Evolutionary conservation across 1,284 basidiomycete genomes (phyloP).

Genomic region (Sporisorium iseilematis-ciliati): DNA sequence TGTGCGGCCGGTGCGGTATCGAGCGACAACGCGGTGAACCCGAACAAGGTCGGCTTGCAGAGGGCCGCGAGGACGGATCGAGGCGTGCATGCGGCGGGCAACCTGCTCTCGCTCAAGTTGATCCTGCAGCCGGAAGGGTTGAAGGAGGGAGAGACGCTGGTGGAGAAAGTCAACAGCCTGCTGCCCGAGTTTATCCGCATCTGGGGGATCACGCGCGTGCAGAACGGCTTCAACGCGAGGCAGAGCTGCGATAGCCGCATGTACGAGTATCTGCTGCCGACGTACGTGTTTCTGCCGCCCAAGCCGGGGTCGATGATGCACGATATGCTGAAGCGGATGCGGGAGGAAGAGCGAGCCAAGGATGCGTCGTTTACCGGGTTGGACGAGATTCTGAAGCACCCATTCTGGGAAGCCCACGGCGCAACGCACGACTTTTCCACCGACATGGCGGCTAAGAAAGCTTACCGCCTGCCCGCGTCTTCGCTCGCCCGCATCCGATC

Average conservation of each 20-base stretch:
- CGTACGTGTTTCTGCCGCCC: constrained; percentile 92
- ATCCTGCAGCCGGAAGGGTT: constrained; percentile 71
- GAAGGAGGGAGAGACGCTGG: constrained; percentile 71
- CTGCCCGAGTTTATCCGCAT: constrained; percentile 91
- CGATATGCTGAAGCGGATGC: constrained; percentile 55
- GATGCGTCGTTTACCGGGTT: constrained; percentile 15
- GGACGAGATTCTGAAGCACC: constrained; percentile 54
- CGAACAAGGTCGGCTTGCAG: constrained; percentile 86
- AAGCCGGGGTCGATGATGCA: constrained; percentile 75
- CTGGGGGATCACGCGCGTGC: constrained; percentile 88
- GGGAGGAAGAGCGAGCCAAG: constrained; percentile 19
- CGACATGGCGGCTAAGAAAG: constrained; percentile 62
- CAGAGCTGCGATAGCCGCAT: constrained; percentile 82
- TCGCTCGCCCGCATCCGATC: constrained; percentile 53
- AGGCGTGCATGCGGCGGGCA: constrained; percentile 96
- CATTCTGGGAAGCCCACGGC: constrained; percentile 64
- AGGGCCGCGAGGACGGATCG: constrained; percentile 96
- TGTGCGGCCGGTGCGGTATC: constrained; percentile 91
- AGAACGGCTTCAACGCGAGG: constrained; percentile 92
- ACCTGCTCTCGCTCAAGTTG: constrained; percentile 74
- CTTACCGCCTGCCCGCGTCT: constrained; percentile 50
- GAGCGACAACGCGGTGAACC: constrained; percentile 90
- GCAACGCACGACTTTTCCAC: constrained; percentile 43
- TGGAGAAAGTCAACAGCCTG: constrained; percentile 84
- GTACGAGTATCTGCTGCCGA: constrained; percentile 97